Percentiles rank a stretch among this genome's conserved stretches.
phyloP scores from a whole-genome alignment of 2,329 filamentous ascomycete species.

The Thermoascus crustaceus region DNA sequence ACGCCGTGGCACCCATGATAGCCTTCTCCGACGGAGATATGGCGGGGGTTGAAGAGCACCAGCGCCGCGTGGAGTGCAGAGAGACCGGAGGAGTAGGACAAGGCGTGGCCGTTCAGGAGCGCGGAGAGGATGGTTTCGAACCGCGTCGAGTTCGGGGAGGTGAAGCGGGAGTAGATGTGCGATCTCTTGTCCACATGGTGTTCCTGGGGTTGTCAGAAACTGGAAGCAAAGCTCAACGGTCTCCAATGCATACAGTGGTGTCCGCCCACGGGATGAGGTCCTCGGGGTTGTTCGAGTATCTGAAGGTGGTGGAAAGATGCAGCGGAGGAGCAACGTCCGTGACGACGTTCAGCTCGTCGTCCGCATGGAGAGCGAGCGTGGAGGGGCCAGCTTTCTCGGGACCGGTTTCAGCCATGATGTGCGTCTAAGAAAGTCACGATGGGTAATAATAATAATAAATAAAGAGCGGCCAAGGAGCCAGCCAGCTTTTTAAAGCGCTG shows the following conservation, averaged over 20 bases:
- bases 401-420: background rate
- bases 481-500: too few relatives aligned
- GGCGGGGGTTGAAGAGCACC: conserved; percentile 72
- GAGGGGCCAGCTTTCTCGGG: conserved; percentile 39
- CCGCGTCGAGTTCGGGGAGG: conserved; percentile 71
- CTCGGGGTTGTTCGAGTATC: conserved; percentile 65
- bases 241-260: conserved; percentile 43
- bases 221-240: conserved; percentile 4
- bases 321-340: conserved; percentile 79
- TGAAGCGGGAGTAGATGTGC: conserved; percentile 77
- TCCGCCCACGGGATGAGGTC: conserved; percentile 48
- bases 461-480: too few relatives aligned
- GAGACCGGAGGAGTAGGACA: conserved; percentile 80
- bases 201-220: conserved; percentile 1
- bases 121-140: conserved; percentile 74
- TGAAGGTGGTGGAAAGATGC: conserved; percentile 86
- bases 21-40: conserved; percentile 71
- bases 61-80: conserved; percentile 82
- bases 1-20: conserved; percentile 95
- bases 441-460: background rate
- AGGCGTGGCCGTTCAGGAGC: conserved; percentile 55
- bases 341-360: conserved; percentile 65
- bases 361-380: conserved; percentile 71
- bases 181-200: conserved; percentile 23
- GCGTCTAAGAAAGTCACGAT: background rate